Conservation (phyloP, 441 rosid species). For the Pelargonium myrrhifolium region DNA sequence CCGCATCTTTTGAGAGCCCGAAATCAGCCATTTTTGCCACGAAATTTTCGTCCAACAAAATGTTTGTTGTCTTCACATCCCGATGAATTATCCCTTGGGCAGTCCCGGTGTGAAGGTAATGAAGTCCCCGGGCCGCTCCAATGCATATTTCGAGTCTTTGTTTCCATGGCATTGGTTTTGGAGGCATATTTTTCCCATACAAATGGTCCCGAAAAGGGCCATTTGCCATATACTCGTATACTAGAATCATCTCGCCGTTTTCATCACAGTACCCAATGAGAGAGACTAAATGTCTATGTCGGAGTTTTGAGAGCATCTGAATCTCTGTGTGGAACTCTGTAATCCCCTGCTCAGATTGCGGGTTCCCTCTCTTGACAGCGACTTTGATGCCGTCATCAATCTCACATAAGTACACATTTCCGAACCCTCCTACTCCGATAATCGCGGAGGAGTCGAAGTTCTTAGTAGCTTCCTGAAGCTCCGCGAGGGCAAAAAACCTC, state of each 20-base stretch:
- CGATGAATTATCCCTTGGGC: slow-evolving; percentile 84
- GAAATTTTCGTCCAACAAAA: slow-evolving; percentile 67
- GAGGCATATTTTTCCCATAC: slow-evolving; percentile 56
- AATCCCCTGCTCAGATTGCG: slow-evolving; percentile 83
- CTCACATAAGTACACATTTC: slow-evolving; percentile 63
- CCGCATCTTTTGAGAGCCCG: slow-evolving; percentile 76
- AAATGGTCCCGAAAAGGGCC: slow-evolving; percentile 83
- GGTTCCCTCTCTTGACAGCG: slow-evolving; percentile 89
- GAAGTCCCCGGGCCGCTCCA: slow-evolving; percentile 79
- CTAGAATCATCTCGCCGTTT: slow-evolving; percentile 77
- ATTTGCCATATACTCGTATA: slow-evolving; percentile 82
- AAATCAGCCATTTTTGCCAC: slow-evolving; percentile 89
- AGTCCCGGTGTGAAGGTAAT: slow-evolving; percentile 81
- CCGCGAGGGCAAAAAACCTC: slow-evolving; percentile 59
- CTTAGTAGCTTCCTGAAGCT: slow-evolving; percentile 71
- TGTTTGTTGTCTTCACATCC: slow-evolving; percentile 80
- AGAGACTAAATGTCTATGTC: slow-evolving; percentile 86
- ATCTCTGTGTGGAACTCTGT: slow-evolving; percentile 86
- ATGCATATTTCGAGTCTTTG: slow-evolving; percentile 74
- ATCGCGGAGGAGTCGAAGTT: slow-evolving; percentile 55
- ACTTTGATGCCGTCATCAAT: slow-evolving; percentile 76
- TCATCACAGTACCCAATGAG: slow-evolving; percentile 84
- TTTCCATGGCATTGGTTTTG: slow-evolving; percentile 54
- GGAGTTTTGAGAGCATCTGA: slow-evolving; percentile 80
- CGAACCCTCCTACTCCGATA: slow-evolving; percentile 86